These are phyloP conservation scores for Candida succiphila DNA, from an alignment of 805 yeast genomes.

Conservation along the genomic window DNA sequence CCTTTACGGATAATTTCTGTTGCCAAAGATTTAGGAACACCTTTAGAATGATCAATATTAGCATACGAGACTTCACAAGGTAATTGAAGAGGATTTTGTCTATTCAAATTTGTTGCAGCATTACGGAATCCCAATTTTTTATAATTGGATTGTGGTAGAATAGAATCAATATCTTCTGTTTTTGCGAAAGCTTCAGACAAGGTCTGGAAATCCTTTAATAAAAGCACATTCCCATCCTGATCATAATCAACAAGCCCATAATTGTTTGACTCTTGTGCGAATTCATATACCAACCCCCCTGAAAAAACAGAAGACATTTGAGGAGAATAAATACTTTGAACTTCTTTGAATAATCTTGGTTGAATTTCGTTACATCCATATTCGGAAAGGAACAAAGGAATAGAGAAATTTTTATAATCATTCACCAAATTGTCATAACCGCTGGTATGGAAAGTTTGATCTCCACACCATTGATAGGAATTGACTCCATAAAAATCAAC, in stretches of 20 bases:
- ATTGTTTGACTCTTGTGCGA: constrained; percentile 66
- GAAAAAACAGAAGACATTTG: constrained; percentile 70
- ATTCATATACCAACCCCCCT: constrained; percentile 83
- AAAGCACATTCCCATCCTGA: constrained; percentile 29
- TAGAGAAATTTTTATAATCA: constrained; percentile 57
- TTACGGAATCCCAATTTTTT: not conserved
- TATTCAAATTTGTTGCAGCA: constrained; percentile 5
- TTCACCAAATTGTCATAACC: constrained; percentile 63
- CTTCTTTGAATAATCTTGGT: constrained; percentile 76
- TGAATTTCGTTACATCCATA: constrained; percentile 80
- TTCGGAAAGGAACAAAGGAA: constrained; percentile 85
- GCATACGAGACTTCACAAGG: constrained; percentile 23
- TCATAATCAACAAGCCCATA: constrained; percentile 60
- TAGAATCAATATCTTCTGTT: constrained; percentile 24
- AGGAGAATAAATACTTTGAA: constrained; percentile 54
- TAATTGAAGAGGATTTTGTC: no score
- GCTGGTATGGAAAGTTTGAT: constrained; percentile 70
- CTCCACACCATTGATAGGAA: constrained; percentile 83
- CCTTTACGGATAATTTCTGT: constrained; percentile 38
- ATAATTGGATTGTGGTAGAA: constrained; percentile 14
- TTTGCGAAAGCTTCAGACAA: constrained; percentile 30
- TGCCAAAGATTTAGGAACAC: constrained; percentile 36
- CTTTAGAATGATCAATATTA: constrained; percentile 30
- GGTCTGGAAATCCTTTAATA: constrained; percentile 30
- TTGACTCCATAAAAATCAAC: constrained; percentile 80